Percentiles rank a stretch among this genome's conserved stretches.
Evolutionary conservation across 768 basidiomycete genomes (phyloP).

Genomic region (Tylopilus cervinicoccineus): DNA sequence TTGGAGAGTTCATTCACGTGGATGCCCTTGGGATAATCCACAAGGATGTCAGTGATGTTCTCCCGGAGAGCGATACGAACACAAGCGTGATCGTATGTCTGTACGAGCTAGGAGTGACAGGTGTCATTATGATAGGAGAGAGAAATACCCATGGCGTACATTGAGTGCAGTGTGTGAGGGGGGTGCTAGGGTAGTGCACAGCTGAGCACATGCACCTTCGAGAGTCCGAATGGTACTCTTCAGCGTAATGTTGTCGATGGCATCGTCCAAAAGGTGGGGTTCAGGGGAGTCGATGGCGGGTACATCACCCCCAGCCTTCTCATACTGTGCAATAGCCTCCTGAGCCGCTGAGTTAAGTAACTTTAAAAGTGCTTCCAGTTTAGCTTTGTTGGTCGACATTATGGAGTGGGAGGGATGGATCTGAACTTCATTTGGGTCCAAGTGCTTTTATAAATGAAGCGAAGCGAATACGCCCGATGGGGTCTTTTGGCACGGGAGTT

Average conservation of each 20-base stretch:
- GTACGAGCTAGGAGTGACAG: slow-evolving; percentile 16
- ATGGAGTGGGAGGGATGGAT: no score
- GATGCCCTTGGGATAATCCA: slow-evolving; percentile 27
- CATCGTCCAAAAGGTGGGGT: slow-evolving; percentile 34
- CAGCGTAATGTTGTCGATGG: slow-evolving; percentile 19
- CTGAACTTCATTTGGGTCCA: no score
- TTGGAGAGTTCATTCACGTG: slow-evolving; percentile 28
- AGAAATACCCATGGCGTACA: slow-evolving; percentile 16
- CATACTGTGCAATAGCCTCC: slow-evolving; percentile 33
- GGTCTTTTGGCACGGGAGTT: no score
- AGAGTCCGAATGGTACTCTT: slow-evolving; percentile 26
- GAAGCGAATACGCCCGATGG: no score
- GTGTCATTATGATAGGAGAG: background rate
- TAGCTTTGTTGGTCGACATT: slow-evolving; percentile 22
- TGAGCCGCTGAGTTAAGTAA: slow-evolving; percentile 31
- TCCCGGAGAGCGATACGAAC: slow-evolving; percentile 26
- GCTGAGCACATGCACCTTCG: slow-evolving; percentile 35
- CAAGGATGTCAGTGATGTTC: slow-evolving; percentile 27
- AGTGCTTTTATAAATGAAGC: no score
- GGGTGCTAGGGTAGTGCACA: slow-evolving; percentile 33
- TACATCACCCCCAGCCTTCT: slow-evolving; percentile 19
- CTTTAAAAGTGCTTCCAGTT: slow-evolving; percentile 26
- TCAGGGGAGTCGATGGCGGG: slow-evolving; percentile 34
- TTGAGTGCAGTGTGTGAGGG: slow-evolving; percentile 33
- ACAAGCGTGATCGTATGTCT: slow-evolving; percentile 28